Base-by-base conservation (phyloP, 306 rosid genomes). In the Corylus heterophylla region DNA sequence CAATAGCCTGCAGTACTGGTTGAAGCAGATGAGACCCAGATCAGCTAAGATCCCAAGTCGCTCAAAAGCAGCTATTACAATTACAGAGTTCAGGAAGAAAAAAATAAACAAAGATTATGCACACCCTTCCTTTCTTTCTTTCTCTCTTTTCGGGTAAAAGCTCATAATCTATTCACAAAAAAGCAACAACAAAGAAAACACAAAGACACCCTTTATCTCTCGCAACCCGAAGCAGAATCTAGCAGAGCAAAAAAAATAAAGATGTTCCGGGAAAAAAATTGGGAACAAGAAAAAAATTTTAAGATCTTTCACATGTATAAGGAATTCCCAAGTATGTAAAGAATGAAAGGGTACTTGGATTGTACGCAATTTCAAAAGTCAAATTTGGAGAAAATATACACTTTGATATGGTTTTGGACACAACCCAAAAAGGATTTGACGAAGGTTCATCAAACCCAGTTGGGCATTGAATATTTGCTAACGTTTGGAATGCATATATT, bases 321-420 rank as follows among this genome's bases (percentile, higher is more conserved):
- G 76, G 35, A 79, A 44, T 29, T 37, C 62, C 71, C 59, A 25
- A 39, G 72, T 71, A 73, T 6, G 29, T 18, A 69, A 63, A 35
- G n/a, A 76, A 29, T 22, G 73, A 45, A 54, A 54, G 72, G 54
- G 71, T 74, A 54, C 61, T 14, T 74, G 67, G 84, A 81, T 63
- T 49, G 85, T 81, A 81, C 80, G 92, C 85, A 81, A 89, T 75
- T 78, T 50, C 52, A 47, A 85, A 90, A 92, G 97, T 90, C 96
- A 92, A 90, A 86, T 7, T 75, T 8, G 69, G 83, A 87, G 81
- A 79, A 71, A 73, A 35, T 13, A 12, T 20, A 74, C 49, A 51
- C 14, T 59, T 55, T 39, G n/a, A 17, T 56, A 27, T 44, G 63
- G 76, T 59, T 9, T 59, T 79, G 69, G 75, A 74, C 82, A 67